phyloP scores from a whole-genome alignment of 225 moss, liverwort and hornwort species.

The Ulota crispa region DNA sequence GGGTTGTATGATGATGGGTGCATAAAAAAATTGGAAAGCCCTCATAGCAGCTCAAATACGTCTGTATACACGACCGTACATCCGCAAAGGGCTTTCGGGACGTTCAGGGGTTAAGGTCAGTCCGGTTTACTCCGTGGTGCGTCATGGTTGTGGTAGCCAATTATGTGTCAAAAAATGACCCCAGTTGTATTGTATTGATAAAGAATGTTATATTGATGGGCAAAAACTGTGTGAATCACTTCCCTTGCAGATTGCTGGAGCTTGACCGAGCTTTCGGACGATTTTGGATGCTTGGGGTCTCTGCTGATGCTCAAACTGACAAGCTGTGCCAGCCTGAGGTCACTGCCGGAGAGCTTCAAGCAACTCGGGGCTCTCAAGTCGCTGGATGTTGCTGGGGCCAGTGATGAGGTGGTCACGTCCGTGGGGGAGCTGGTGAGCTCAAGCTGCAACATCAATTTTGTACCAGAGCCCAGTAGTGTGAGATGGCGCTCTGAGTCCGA shows the following conservation, averaged over 20 bases:
- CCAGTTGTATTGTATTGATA: neutral
- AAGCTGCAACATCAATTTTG: conserved; percentile 23
- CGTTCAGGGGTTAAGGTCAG: too few relatives aligned
- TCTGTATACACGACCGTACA: too few relatives aligned
- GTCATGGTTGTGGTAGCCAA: too few relatives aligned
- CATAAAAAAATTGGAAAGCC: too few relatives aligned
- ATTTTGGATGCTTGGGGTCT: conserved; percentile 46
- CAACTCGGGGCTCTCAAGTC: conserved; percentile 41
- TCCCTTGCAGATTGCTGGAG: conserved; percentile 24
- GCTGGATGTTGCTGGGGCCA: conserved; percentile 45
- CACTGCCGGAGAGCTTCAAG: conserved; percentile 54
- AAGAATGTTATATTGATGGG: neutral
- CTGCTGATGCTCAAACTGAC: conserved; percentile 52
- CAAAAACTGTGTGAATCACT: neutral
- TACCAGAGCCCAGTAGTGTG: conserved; percentile 19
- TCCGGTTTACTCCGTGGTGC: too few relatives aligned
- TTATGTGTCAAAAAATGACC: too few relatives aligned
- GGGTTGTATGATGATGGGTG: too few relatives aligned
- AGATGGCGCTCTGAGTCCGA: neutral
- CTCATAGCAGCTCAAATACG: too few relatives aligned
- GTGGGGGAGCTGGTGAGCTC: conserved; percentile 38
- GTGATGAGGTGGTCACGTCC: conserved; percentile 17
- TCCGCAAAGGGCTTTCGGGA: too few relatives aligned
- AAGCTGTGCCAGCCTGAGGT: conserved; percentile 32
- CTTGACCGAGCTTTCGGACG: conserved; percentile 25